phyloP scores from a whole-genome alignment of 768 basidiomycete genomes.

The Auriscalpium vulgare region DNA sequence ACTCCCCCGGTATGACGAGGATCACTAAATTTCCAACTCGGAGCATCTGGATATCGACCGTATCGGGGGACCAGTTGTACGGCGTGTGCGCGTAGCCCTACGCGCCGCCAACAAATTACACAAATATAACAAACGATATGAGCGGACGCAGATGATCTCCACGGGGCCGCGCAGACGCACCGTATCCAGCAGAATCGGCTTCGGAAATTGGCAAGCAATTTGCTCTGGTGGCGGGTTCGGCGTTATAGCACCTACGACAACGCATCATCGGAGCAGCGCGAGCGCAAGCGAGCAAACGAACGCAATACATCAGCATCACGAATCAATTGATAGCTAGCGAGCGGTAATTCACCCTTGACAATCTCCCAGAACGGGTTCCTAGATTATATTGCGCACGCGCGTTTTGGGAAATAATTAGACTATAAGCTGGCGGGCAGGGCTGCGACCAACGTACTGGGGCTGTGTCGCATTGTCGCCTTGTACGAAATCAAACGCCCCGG shows the following conservation, averaged over 20 bases:
- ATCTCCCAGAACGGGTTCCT: conserved; percentile 79
- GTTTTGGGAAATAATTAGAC: conserved; percentile 3
- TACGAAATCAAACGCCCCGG: conserved; percentile 70
- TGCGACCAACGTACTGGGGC: conserved; percentile 37
- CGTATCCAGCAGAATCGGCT: conserved; percentile 72
- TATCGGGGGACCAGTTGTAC: conserved; percentile 69
- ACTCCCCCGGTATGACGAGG: conserved; percentile 68
- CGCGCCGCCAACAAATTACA: background rate
- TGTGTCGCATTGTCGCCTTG: conserved; percentile 62
- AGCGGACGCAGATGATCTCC: too few relatives aligned
- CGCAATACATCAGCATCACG: too few relatives aligned
- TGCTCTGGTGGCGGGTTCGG: conserved; percentile 56
- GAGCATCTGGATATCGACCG: conserved; percentile 70
- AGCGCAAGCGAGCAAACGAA: background rate
- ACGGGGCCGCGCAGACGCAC: conserved; percentile 26
- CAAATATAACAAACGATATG: too few relatives aligned
- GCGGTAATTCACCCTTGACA: conserved; percentile 45
- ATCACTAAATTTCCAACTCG: conserved; percentile 72
- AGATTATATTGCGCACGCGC: conserved; percentile 20
- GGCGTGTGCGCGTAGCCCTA: conserved; percentile 60
- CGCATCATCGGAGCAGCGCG: background rate
- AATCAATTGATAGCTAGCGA: background rate
- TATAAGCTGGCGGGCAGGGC: background rate
- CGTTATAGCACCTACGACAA: conserved; percentile 45
- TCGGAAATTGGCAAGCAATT: conserved; percentile 64